phyloP scores from a whole-genome alignment of 805 yeast genomes.

The Jamesozyma jinghongensis region DNA sequence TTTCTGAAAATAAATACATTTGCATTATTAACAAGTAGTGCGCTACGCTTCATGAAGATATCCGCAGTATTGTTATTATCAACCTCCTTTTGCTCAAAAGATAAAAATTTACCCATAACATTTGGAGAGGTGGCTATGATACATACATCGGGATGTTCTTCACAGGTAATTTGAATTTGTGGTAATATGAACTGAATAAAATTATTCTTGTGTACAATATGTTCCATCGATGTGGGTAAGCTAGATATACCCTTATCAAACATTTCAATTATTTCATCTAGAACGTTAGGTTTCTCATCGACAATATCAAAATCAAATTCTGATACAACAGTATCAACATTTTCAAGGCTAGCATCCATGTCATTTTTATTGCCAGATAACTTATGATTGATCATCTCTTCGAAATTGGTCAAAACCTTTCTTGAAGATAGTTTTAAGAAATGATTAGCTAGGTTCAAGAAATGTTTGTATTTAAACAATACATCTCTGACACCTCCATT shows the following conservation, averaged over 20 bases:
- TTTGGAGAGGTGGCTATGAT: conserved; percentile 65
- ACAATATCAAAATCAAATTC: background rate
- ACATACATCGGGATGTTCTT: conserved; percentile 45
- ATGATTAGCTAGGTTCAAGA: conserved; percentile 38
- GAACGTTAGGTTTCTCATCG: background rate
- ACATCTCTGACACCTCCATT: conserved; percentile 58
- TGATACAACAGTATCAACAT: background rate
- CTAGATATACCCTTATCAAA: conserved; percentile 47
- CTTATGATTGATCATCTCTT: conserved; percentile 37
- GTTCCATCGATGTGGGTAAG: conserved; percentile 29
- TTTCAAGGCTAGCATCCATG: background rate
- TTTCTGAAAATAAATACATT: conserved; percentile 60
- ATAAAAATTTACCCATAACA: conserved; percentile 59
- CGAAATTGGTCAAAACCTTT: conserved; percentile 42
- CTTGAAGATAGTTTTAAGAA: conserved; percentile 37
- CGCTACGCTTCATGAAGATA: conserved; percentile 57
- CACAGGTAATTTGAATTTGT: conserved; percentile 63
- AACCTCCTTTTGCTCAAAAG: conserved; percentile 43
- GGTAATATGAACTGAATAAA: conserved; percentile 66
- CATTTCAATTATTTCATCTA: conserved; percentile 10
- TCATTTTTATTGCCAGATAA: background rate
- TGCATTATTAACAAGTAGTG: conserved; percentile 58
- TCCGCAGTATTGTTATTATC: conserved; percentile 37
- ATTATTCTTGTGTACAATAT: conserved; percentile 43
- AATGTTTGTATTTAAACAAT: conserved; percentile 49